phyloP scores from a whole-genome alignment of 805 yeast genomes.

The Candida ascalaphidarum region DNA sequence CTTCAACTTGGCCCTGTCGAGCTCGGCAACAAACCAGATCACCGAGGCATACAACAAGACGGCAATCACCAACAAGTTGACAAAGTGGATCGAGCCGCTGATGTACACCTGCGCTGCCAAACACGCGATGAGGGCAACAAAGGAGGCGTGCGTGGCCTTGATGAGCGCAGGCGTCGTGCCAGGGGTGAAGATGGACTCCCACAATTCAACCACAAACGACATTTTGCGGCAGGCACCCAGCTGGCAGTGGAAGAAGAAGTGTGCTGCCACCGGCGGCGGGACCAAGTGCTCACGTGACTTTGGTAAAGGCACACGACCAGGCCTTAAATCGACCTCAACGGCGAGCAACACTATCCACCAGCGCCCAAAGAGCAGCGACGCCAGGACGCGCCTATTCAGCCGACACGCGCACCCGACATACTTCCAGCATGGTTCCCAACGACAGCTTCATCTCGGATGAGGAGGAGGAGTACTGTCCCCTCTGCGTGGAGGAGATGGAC shows the following conservation, averaged over 20 bases:
- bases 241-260: too few relatives aligned
- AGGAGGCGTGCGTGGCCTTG: slow-evolving; percentile 83
- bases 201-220: slow-evolving; percentile 55
- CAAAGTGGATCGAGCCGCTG: slow-evolving; percentile 60
- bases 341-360: too few relatives aligned
- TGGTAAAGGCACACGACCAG: too few relatives aligned
- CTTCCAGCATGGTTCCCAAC: slow-evolving; percentile 1
- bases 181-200: slow-evolving; percentile 89
- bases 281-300: too few relatives aligned
- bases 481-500: slow-evolving; percentile 97
- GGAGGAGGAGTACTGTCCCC: slow-evolving; percentile 76
- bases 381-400: too few relatives aligned
- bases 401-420: too few relatives aligned
- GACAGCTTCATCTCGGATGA: slow-evolving; percentile 66
- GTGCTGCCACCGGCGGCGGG: too few relatives aligned
- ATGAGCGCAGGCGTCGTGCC: slow-evolving; percentile 87
- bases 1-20: slow-evolving; percentile 40
- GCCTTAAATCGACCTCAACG: too few relatives aligned
- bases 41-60: slow-evolving; percentile 66
- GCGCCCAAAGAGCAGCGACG: too few relatives aligned
- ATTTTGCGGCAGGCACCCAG: too few relatives aligned
- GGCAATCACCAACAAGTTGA: slow-evolving; percentile 49
- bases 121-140: slow-evolving; percentile 51
- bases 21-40: slow-evolving; percentile 80
- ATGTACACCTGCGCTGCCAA: slow-evolving; percentile 50